Evolutionary conservation across 2,329 filamentous ascomycete genomes (phyloP), one percentile per base, ranked within the genome.

Genomic region (Trichoderma koningii): DNA sequence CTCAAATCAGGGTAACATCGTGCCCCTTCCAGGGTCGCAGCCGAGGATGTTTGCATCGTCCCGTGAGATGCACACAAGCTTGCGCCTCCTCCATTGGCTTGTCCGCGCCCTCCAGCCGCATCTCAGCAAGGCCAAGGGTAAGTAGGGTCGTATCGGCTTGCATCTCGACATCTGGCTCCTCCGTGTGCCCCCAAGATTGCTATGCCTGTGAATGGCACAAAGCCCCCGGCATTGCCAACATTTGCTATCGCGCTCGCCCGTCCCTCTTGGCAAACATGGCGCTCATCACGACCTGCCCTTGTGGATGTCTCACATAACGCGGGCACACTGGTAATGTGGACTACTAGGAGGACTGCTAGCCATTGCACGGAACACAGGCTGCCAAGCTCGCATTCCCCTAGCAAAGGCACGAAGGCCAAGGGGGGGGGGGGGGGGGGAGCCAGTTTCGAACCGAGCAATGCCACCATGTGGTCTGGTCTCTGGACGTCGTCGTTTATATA

Each of bases 261-360:
- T 23, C 26, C 12, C n/a, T 53, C 60, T 63, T 63, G 60, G 60
- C 60, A 42, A 48, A 53, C 60, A 63, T 47, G 60, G 60, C 53
- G 19, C 23, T 47, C 41, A 55, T 55, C 59, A 26, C 59, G 50
- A 53, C 50, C 47, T 62, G 59, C 59, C 59, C 60, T 63, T 63
- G 50, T 51, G 41, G 26, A 47, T 63, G 60, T 63, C 60, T 63
- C 60, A 63, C 60, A 55, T 23, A 55, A 26, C 60, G 50, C 41
- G 50, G n/a, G 44, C 50, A 42, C 59, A 38, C 34, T 14, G 41
- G 50, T 34, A 23, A 53, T 26, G 41, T 23, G 21, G 21, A 47
- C 50, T 38, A n/a, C 23, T 55, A 57, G 55, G 41, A n/a, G 26
- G 30, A 23, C 23, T 45, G 21, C 26, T 28, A 52, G 50, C 14